Base-by-base conservation (phyloP, 208 protist genomes). In the Lotmaria passim region DNA sequence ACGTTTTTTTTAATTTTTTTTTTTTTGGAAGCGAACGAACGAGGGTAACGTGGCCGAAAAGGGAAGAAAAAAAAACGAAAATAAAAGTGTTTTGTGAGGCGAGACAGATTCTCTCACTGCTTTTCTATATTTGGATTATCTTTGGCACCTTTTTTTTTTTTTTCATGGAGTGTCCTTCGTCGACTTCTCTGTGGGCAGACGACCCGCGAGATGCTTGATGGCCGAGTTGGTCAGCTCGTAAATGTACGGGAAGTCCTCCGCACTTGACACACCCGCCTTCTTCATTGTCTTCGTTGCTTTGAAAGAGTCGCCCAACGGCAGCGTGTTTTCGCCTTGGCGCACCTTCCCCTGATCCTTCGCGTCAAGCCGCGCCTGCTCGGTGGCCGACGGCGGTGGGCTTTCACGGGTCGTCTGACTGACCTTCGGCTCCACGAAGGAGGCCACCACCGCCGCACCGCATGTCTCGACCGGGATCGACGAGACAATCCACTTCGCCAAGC, bases 391-490 rank as follows among this genome's bases (percentile, higher is more conserved):
- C 33, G 15, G 24, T 34, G 43, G 28, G 19, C 26, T 31, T 15
- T 3, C 47, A 19, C 12, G 11, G 51, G 23, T 52, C 24, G 23
- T 30, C 3, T 71, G 19, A 10, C 39, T 19, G 21, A 52, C 21
- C 41, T 57, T 26, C 53, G 19, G 34, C 64, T 57, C 36, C 36
- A 83, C 44, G 39, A 75, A 82, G 23, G 79, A 69, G 24, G 56
- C 59, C 14, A 93, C 71, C 52, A 86, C 81, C 28, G 80, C 81
- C 14, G 56, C 56, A 0, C 83, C 88, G 60, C 82, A 90, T 47
- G 36, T 79, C 64, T 79, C 76, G 21, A 88, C 89, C 41, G 82
- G 78, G 0, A 94, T 58, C 21, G 66, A 72, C 1, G 67, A 33
- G 23, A 87, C 12, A 58, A 94, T 43, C 7, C 75, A 53, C 28